These are phyloP conservation scores for Fusarium sp. DNA, from an alignment of 2,329 filamentous ascomycete genomes.

Conservation along the genomic window DNA sequence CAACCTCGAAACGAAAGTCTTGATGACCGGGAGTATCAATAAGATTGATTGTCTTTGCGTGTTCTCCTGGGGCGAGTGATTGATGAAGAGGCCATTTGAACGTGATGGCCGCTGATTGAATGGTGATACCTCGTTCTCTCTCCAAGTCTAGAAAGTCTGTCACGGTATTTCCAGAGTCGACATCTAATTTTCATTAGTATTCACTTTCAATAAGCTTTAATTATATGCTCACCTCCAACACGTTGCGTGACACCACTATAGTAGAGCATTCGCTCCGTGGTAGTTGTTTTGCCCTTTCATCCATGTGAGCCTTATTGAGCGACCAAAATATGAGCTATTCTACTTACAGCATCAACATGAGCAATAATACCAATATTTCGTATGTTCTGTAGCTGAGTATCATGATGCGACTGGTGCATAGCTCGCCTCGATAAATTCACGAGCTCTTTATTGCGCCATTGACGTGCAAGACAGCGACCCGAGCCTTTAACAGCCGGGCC, in stretches of 20 bases:
- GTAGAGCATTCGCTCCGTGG: conserved; percentile 98
- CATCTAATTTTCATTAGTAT: conserved; percentile 65
- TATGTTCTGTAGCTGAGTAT: conserved; percentile 64
- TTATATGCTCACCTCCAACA: conserved; percentile 71
- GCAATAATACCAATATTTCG: conserved; percentile 98
- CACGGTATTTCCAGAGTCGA: conserved; percentile 95
- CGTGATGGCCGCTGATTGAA: conserved; percentile 96
- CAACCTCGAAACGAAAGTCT: conserved; percentile 96
- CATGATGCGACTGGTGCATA: conserved; percentile 40
- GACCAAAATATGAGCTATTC: rapidly evolving
- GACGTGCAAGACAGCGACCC: conserved; percentile 38
- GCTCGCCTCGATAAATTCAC: conserved; percentile 28
- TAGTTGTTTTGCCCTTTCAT: conserved; percentile 88
- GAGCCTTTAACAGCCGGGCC: conserved; percentile 34
- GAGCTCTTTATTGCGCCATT: conserved; percentile 39
- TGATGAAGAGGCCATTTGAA: conserved; percentile 85
- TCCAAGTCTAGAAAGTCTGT: conserved; percentile 97
- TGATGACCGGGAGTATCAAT: conserved; percentile 96
- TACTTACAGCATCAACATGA: conserved; percentile 87
- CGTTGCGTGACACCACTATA: conserved; percentile 91
- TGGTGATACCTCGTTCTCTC: conserved; percentile 92
- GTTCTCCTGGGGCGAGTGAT: conserved; percentile 54
- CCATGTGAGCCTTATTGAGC: conserved; percentile 2
- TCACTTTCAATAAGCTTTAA: neutral
- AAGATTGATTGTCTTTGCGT: conserved; percentile 80